A percentile compares a stretch with the other conserved stretches of the same genome.
phyloP scores from a whole-genome alignment of 2,329 filamentous ascomycete genomes.

The Fusarium solani-melongenae region DNA sequence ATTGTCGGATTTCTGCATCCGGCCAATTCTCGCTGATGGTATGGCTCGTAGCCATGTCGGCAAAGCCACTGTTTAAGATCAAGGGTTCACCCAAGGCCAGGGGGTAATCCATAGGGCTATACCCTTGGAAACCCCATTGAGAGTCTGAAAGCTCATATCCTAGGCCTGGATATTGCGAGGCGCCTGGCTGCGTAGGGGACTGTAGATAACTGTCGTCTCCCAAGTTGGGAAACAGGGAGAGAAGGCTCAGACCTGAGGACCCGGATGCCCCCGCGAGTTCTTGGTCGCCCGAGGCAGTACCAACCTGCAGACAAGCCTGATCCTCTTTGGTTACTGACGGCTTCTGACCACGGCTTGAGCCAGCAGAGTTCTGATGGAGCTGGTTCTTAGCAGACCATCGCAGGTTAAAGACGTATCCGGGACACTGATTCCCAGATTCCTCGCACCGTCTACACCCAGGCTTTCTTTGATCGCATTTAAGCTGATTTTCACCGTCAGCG shows the following conservation, averaged over 20 bases:
- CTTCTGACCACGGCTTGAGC: not conserved
- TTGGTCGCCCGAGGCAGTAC: not conserved
- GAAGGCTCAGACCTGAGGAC: not conserved
- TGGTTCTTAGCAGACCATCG: conserved; percentile 37
- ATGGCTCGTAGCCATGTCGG: not conserved
- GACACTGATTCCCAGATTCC: conserved; percentile 31
- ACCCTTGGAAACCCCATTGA: not conserved
- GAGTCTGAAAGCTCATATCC: not conserved
- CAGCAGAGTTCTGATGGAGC: not conserved
- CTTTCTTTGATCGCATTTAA: conserved; percentile 37
- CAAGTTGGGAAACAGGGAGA: not conserved
- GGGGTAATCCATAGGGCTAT: not conserved
- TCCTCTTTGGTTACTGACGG: not conserved
- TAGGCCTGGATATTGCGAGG: not conserved
- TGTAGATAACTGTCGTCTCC: not conserved
- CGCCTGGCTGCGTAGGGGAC: not conserved
- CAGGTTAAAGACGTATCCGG: conserved; percentile 38
- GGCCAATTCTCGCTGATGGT: not conserved
- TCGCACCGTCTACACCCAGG: conserved; percentile 32
- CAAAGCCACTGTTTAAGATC: not conserved
- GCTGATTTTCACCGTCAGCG: not conserved
- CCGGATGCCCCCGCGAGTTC: not conserved
- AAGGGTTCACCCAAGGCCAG: not conserved
- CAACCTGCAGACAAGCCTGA: not conserved
- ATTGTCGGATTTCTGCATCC: not conserved